phyloP scores from a whole-genome alignment of 2,329 filamentous ascomycete species.

The Fonsecaea pedrosoi region DNA sequence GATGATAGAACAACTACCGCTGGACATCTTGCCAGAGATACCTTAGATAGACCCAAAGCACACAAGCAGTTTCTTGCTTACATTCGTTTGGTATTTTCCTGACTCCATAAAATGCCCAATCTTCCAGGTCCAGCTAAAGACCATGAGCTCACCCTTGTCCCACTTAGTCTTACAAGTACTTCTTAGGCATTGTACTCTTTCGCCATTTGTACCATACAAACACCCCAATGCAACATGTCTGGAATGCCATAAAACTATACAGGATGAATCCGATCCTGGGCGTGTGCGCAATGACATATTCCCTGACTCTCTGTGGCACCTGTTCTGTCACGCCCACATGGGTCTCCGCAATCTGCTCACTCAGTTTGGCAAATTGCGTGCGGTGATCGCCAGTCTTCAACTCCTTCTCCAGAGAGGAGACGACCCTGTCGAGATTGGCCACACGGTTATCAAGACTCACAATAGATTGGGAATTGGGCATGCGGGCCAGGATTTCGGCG shows the following conservation, averaged over 20 bases:
- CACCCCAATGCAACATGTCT: slow-evolving; percentile 70
- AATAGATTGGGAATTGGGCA: slow-evolving; percentile 49
- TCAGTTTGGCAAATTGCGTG: slow-evolving; percentile 60
- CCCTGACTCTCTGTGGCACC: slow-evolving; percentile 50
- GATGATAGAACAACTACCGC: neutral
- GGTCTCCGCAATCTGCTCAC: slow-evolving; percentile 60
- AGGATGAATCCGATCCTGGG: slow-evolving; percentile 69
- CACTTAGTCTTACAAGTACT: slow-evolving; percentile 70
- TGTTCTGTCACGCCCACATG: slow-evolving; percentile 60
- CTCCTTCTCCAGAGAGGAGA: slow-evolving; percentile 60
- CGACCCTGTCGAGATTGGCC: slow-evolving; percentile 60
- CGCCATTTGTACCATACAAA: slow-evolving; percentile 83
- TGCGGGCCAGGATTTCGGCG: slow-evolving; percentile 56
- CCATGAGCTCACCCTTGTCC: neutral
- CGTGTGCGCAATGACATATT: slow-evolving; percentile 42
- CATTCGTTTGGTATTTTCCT: neutral
- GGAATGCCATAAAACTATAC: slow-evolving; percentile 74
- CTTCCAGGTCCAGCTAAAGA: neutral
- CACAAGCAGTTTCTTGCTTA: slow-evolving; percentile 4
- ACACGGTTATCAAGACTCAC: slow-evolving; percentile 55
- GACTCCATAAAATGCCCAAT: neutral
- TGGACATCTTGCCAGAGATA: slow-evolving; percentile 1
- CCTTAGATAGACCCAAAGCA: slow-evolving; percentile 11
- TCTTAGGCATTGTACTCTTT: slow-evolving; percentile 80
- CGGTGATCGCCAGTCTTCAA: slow-evolving; percentile 58